Base-by-base conservation (phyloP, 306 rosid species). In the Herpetospermum pedunculosum region DNA sequence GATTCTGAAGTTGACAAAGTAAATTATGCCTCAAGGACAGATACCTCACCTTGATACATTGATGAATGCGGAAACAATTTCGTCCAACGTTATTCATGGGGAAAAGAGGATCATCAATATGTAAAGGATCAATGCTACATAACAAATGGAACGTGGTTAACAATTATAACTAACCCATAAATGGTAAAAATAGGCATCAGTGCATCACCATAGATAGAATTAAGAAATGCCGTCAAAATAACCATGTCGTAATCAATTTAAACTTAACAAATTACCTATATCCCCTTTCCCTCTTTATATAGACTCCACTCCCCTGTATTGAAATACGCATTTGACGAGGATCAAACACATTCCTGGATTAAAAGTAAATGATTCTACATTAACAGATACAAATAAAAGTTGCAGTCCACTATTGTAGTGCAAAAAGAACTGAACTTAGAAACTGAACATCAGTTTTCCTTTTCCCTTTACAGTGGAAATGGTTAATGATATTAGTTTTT, bases 31-130 rank as follows among this genome's bases (percentile, higher is more conserved):
- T 58, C 62, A 70, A 54, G 68, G 72, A 12, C 35, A 55, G 32
- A 38, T 11, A 37, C 72, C 55, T 80, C 81, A 93, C 98, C 98
- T 93, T 93, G 77, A 93, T 91, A 77, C 98, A 93, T 70, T 93
- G 98, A 83, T 93, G 98, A 80, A 93, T 91, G 37, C 98, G 85
- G 78, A 93, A 93, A 86, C 98, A 93, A 89, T 93, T 93, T 81
- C 97, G 84, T 75, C 98, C 98, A 67, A 93, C 98, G 63, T 93
- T 93, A 81, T 93, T 90, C 74, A 85, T 85, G 58, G 96, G 94
- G 38, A 78, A 93, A 78, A 93, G 94, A 62, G 98, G 98, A 83
- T 93, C 98, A 80, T 91, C 98, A 23, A 93, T 84, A 80, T 93
- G 98, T 76, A 93, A 85, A 67, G 98, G 98, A 87, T 93, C 98